Base-by-base conservation (phyloP, 2,329 filamentous ascomycete genomes). In the Scedosporium boydii region DNA sequence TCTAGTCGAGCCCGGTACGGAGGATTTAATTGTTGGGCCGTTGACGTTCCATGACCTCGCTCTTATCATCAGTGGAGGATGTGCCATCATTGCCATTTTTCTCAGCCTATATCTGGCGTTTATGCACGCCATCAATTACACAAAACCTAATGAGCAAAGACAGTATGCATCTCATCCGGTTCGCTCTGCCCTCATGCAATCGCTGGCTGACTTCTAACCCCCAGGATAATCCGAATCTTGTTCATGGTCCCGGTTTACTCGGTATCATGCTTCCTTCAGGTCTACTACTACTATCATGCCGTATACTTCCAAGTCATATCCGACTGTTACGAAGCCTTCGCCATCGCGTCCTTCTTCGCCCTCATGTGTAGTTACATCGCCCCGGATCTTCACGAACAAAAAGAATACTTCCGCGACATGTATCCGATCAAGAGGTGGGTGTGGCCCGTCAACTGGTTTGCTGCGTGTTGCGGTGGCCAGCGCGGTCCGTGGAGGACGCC, bases 321-420 rank as follows among this genome's bases (percentile, higher is more conserved):
- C 69, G 89, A 95, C 72, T 93, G 90, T 75, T 96, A 96, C 73
- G 91, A 96, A 76, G 90, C 91, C 10, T 93, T 96, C 69, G 90
- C 90, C 63, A 93, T 96, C 66, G 87, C 89, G 34, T 90, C 89
- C 66, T 96, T 96, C 79, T 96, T 96, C 75, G 86, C 88, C 7
- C 79, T 96, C 57, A 77, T 96, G 70, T 95, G 90, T 72, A 83
- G 91, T 70, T 95, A 95, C 73, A 81, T 91, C 65, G 89, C 88
- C 4, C 88, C 89, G 6, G 86, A 87, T 67, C 76, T 96, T 23
- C 90, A 93, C 73, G 81, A 85, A 27, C 91, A 96, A 73, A 96
- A 96, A 72, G 82, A 87, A 53, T 95, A 88, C 73, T 96, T 96
- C 71, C 82, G 90, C 51, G 77, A 81, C 44, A 80, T 93, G 68